These are phyloP conservation scores for Dictyostelium intermedium DNA, from an alignment of 78 protist species.

Conservation along the genomic window DNA sequence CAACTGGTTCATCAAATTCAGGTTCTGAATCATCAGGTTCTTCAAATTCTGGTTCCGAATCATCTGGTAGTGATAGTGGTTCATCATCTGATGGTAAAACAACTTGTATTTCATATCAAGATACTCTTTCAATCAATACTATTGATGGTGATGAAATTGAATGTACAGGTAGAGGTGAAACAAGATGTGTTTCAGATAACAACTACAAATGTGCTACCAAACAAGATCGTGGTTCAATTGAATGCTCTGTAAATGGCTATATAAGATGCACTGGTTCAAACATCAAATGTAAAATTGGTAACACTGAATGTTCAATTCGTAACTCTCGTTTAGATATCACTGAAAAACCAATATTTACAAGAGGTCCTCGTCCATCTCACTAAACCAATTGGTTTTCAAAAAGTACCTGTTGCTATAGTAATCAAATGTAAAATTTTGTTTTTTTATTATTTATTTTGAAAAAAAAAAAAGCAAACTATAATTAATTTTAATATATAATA, in stretches of 20 bases:
- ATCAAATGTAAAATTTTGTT: not conserved
- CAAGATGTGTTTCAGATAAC: not conserved
- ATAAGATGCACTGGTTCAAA: slow-evolving; percentile 7
- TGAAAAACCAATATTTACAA: not conserved
- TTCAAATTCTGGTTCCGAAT: too few relatives aligned
- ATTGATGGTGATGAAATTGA: not conserved
- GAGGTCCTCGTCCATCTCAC: not conserved
- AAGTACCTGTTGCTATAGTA: not conserved
- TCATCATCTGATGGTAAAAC: slow-evolving; percentile 1
- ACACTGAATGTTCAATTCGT: slow-evolving; percentile 1
- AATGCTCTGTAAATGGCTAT: not conserved
- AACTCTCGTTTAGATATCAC: not conserved
- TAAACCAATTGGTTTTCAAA: not conserved
- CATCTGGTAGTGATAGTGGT: not conserved
- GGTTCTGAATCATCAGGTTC: not conserved
- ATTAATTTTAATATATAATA: not conserved
- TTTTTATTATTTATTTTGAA: not conserved
- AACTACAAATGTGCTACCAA: not conserved
- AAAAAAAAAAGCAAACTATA: not conserved
- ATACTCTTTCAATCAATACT: not conserved
- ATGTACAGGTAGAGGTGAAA: not conserved
- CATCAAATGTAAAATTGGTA: not conserved
- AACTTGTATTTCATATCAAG: not conserved
- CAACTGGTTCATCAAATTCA: not conserved
- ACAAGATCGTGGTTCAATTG: not conserved